Percentiles rank a stretch among this genome's conserved stretches.
Conservation (phyloP, 139 green algal species). For the Desmodesmus armatus region DNA sequence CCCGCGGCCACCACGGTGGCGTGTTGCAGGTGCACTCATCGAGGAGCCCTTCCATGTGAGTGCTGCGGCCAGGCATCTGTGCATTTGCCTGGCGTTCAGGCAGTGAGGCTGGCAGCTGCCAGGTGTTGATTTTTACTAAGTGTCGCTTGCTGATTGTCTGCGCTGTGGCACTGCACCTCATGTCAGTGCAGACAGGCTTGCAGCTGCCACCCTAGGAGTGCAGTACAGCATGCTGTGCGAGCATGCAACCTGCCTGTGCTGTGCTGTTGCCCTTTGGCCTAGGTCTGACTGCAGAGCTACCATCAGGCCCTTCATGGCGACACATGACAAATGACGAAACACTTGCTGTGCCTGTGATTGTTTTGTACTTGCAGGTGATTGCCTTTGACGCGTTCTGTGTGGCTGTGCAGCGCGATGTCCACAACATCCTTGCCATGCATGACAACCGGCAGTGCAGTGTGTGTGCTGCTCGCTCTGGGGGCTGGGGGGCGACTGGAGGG, state of each 20-base stretch:
- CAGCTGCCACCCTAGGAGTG: neutral
- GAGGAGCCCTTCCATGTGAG: conserved; percentile 60
- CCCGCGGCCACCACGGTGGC: too few relatives aligned
- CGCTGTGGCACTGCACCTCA: neutral
- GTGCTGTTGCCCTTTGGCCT: neutral
- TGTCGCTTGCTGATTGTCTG: neutral
- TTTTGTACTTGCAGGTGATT: conserved; percentile 16
- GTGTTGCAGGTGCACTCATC: conserved; percentile 50
- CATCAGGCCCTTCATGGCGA: too few relatives aligned
- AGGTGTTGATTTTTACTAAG: neutral
- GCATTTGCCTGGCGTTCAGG: too few relatives aligned
- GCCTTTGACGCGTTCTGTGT: conserved; percentile 31
- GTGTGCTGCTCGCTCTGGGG: too few relatives aligned
- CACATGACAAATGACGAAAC: neutral
- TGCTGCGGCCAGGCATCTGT: neutral
- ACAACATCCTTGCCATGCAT: conserved; percentile 32
- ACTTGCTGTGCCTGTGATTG: neutral
- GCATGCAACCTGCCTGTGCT: neutral
- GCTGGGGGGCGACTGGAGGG: too few relatives aligned
- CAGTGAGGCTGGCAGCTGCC: too few relatives aligned
- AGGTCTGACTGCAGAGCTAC: neutral
- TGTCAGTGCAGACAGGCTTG: neutral
- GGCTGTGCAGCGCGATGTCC: conserved; percentile 21
- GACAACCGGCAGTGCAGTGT: too few relatives aligned
- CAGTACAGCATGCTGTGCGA: neutral